Percentiles rank a stretch among this genome's conserved stretches.
Evolutionary conservation across 768 basidiomycete genomes (phyloP).

Genomic region (Leccinum imitatum): DNA sequence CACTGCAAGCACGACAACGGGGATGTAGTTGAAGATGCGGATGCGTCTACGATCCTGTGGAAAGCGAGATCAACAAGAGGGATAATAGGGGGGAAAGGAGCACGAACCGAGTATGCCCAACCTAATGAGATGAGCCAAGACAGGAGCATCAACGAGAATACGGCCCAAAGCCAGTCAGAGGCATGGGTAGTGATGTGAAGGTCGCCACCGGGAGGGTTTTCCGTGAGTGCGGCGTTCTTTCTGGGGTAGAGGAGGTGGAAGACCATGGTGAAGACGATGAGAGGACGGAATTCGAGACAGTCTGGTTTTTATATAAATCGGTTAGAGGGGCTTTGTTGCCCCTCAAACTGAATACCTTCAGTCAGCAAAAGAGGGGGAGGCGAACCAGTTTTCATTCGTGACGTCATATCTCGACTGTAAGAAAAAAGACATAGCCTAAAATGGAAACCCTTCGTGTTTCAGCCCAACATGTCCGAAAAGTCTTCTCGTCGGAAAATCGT

Average conservation of each 20-base stretch:
- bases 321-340: slow-evolving; percentile 12
- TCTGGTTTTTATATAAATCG: slow-evolving; percentile 12
- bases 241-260: slow-evolving; percentile 6
- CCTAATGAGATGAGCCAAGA: slow-evolving; percentile 38
- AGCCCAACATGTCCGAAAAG: slow-evolving; percentile 45
- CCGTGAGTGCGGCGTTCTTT: slow-evolving; percentile 32
- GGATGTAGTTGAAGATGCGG: slow-evolving; percentile 51
- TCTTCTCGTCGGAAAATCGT: slow-evolving; percentile 55
- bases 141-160: slow-evolving; percentile 49
- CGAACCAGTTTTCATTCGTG: slow-evolving; percentile 17
- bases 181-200: slow-evolving; percentile 43
- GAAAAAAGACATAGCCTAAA: slow-evolving; percentile 15
- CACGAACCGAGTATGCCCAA: slow-evolving; percentile 35
- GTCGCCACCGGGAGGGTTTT: slow-evolving; percentile 38
- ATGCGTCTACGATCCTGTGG: slow-evolving; percentile 38
- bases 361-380: neutral
- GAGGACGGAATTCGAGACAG: accelerated
- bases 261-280: slow-evolving; percentile 21
- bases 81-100: neutral
- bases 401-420: slow-evolving; percentile 14
- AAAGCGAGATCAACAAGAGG: neutral
- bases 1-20: slow-evolving; percentile 46
- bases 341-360: neutral
- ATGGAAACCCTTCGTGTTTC: slow-evolving; percentile 11
- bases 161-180: slow-evolving; percentile 56